Evolutionary conservation across 176 grass and related monocot genomes (phyloP).

Genomic region (Triticum aestivum): DNA sequence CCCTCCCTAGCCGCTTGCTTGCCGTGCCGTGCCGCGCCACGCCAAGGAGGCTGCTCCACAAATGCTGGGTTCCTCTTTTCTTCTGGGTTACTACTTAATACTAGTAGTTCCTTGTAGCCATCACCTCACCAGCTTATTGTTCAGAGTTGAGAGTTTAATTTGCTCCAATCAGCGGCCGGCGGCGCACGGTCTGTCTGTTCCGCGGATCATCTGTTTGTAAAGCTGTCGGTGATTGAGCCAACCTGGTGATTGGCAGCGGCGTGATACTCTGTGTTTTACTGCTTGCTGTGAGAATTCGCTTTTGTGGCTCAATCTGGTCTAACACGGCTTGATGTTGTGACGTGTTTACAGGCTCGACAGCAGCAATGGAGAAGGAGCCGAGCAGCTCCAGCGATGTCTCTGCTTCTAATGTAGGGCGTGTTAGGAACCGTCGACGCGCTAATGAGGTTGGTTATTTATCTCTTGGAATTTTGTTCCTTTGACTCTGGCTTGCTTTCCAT

Average conservation of each 20-base stretch:
- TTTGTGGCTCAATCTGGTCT: not conserved
- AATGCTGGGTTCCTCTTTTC: too few species aligned
- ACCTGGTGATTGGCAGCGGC: not conserved
- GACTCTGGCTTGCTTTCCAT: not conserved
- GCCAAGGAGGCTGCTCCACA: not conserved
- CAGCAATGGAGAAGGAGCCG: constrained; percentile 47
- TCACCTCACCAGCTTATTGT: too few species aligned
- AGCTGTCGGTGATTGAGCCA: not conserved
- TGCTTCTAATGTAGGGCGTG: constrained; percentile 39
- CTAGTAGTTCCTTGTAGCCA: too few species aligned
- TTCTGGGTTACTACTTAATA: too few species aligned
- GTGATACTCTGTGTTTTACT: too few species aligned
- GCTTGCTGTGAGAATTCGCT: not conserved
- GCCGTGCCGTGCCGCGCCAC: not conserved
- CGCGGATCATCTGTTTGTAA: not conserved
- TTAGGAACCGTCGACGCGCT: constrained; percentile 36
- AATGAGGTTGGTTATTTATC: constrained; percentile 41
- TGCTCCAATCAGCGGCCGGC: too few species aligned
- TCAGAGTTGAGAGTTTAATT: not conserved
- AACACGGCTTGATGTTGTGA: not conserved
- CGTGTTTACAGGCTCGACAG: constrained; percentile 12
- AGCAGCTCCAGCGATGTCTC: constrained; percentile 38
- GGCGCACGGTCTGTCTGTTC: too few species aligned
- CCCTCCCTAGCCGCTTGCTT: too few species aligned
- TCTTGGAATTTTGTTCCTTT: not conserved